Evolutionary conservation across 2,329 filamentous ascomycete genomes (phyloP), one percentile per base, ranked within the genome.

Genomic region (Scedosporium minutisporum): DNA sequence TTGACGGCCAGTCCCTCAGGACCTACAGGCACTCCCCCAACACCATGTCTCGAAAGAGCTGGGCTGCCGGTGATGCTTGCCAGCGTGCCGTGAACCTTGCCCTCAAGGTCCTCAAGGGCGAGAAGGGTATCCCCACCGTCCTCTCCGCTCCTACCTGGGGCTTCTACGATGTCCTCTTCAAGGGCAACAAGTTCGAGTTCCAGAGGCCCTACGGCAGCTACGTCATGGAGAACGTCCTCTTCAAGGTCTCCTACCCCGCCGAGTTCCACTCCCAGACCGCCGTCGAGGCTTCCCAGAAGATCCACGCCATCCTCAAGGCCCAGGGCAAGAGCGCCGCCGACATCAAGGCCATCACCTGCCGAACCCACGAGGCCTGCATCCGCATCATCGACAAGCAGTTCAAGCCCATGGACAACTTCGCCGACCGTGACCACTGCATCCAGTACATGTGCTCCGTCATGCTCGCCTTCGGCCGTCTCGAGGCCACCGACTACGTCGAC

Each of bases 381-480:
- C 92, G 95, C 71, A 99, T 99, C 79, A 99, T 99, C 72, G 95
- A 99, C 85, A 99, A 99, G 85, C 95, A 99, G 80, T 96, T 96
- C 85, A 97, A 97, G 85, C 88, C 93, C 70, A 96, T 99, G 91
- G 93, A 97, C 82, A 99, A 99, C 87, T 99, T 97, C 73, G 95
- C 95, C 72, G 95, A 99, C 80, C 92, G 95, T 72, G 95, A 99
- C 78, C 95, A 99, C 85, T 99, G 95, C 80, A 93, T 99, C 69
- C 95, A 97, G 81, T 99, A 99, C 86, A 99, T 99, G 95, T 90
- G 91, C 73, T 82, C 93, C 67, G 92, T 91, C 71, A 97, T 97
- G 92, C 88, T 99, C 68, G 88, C 89, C 68, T 97, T 93, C 77
- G 91, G 95, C 76, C 92, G 95, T 68, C 89, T 99, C 66, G 90